Conservation (phyloP, 768 basidiomycete genomes). For the Macrolepiota dolichaula region DNA sequence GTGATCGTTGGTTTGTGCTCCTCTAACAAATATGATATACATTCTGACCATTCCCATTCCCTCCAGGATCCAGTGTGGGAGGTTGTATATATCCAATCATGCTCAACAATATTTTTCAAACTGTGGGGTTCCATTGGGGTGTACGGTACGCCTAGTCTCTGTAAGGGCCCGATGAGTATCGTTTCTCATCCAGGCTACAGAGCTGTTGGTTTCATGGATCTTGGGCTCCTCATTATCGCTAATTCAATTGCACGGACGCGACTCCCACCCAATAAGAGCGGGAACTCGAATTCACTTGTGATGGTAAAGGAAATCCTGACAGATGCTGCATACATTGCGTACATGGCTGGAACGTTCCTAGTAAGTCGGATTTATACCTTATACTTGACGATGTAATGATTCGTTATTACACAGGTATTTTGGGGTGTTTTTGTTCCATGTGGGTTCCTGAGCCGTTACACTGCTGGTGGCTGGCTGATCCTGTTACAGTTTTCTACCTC, state of each 20-base stretch:
- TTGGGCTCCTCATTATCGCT: conserved; percentile 40
- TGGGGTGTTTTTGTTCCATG: conserved; percentile 52
- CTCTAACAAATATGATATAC: not conserved
- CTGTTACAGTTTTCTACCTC: conserved; percentile 43
- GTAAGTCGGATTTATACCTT: conserved; percentile 18
- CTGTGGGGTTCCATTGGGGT: conserved; percentile 37
- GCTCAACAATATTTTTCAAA: conserved; percentile 42
- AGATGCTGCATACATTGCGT: conserved; percentile 40
- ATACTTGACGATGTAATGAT: not conserved
- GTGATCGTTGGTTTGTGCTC: conserved; percentile 40
- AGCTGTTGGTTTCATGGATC: conserved; percentile 42
- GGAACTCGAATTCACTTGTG: conserved; percentile 21
- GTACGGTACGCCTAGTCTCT: conserved; percentile 32
- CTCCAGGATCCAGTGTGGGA: conserved; percentile 41
- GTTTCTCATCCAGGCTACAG: conserved; percentile 20
- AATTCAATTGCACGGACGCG: conserved; percentile 42
- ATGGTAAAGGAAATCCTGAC: conserved; percentile 31
- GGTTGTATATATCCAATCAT: conserved; percentile 52
- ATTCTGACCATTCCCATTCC: conserved; percentile 9
- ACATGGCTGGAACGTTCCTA: conserved; percentile 37
- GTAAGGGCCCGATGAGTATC: conserved; percentile 13
- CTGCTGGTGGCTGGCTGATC: not conserved
- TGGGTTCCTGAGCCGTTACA: conserved; percentile 20
- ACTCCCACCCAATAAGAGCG: conserved; percentile 26
- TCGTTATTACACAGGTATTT: conserved; percentile 29